Evolutionary conservation across 2,329 filamentous ascomycete species (phyloP).

Genomic region (Teratosphaeria viscida): DNA sequence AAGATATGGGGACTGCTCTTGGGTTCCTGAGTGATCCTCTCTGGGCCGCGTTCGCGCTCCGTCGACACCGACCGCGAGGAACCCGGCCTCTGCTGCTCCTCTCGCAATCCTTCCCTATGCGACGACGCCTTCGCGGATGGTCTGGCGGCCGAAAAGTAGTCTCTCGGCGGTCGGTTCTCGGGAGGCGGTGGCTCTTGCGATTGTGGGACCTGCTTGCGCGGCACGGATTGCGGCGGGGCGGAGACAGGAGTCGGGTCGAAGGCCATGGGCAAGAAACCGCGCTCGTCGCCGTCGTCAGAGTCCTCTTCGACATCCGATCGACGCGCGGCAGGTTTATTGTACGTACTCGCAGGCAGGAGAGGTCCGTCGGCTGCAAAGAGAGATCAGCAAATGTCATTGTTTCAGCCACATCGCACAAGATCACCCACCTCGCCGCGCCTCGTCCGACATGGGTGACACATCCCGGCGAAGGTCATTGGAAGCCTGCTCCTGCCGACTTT

Average conservation of each 20-base stretch:
- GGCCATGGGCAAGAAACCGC: slow-evolving; percentile 41
- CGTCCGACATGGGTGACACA: slow-evolving; percentile 26
- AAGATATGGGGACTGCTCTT: slow-evolving; percentile 72
- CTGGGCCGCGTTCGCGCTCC: slow-evolving; percentile 28
- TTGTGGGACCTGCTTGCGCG: slow-evolving; percentile 17
- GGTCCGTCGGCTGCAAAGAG: slow-evolving; percentile 42
- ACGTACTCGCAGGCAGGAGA: slow-evolving; percentile 63
- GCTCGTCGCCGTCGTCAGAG: slow-evolving; percentile 45
- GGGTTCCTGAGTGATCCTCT: slow-evolving; percentile 21
- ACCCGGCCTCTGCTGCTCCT: slow-evolving; percentile 23
- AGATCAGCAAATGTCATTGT: not conserved
- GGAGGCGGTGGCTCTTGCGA: slow-evolving; percentile 16
- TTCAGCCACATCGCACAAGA: slow-evolving; percentile 16
- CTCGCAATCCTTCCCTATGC: slow-evolving; percentile 30
- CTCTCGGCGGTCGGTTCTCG: slow-evolving; percentile 26
- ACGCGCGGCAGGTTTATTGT: slow-evolving; percentile 57
- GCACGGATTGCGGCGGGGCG: slow-evolving; percentile 10
- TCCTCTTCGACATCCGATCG: slow-evolving; percentile 57
- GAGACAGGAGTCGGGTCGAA: slow-evolving; percentile 38
- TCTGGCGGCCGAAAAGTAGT: slow-evolving; percentile 35
- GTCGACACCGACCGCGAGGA: slow-evolving; percentile 37
- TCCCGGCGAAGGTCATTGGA: slow-evolving; percentile 20
- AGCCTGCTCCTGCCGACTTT: slow-evolving; percentile 18
- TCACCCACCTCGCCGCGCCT: slow-evolving; percentile 22
- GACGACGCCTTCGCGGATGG: slow-evolving; percentile 23